These are phyloP conservation scores for Phytopythium delawarense DNA, from an alignment of 352 stramenopile genomes.

Conservation along the genomic window DNA sequence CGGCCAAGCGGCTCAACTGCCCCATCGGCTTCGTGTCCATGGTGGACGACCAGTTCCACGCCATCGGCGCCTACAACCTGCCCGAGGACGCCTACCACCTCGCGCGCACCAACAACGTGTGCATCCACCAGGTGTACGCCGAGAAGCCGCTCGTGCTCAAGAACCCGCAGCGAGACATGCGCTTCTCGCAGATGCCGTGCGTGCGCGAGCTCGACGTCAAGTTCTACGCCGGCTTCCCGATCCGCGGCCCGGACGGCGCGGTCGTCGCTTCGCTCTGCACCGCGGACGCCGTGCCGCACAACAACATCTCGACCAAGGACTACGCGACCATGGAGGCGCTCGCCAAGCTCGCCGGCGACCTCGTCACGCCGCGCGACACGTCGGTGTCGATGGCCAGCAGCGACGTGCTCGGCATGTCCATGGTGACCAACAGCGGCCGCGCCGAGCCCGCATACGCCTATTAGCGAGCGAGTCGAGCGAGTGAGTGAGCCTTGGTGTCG, in stretches of 20 bases:
- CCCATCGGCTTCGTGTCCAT: constrained; percentile 62
- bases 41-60: constrained; percentile 49
- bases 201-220: constrained; percentile 48
- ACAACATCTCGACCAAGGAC: constrained; percentile 65
- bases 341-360: constrained; percentile 42
- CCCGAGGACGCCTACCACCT: constrained; percentile 18
- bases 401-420: constrained; percentile 7
- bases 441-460: background rate
- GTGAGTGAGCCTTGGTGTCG: background rate
- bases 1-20: constrained; percentile 51
- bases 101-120: constrained; percentile 50
- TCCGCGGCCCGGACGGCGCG: constrained; percentile 36
- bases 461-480: background rate
- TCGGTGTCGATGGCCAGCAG: constrained; percentile 6
- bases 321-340: constrained; percentile 74
- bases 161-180: constrained; percentile 66
- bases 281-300: constrained; percentile 33
- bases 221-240: constrained; percentile 70
- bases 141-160: constrained; percentile 62
- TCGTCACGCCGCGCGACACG: constrained; percentile 19
- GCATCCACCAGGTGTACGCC: constrained; percentile 49
- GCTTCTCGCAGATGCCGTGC: constrained; percentile 52
- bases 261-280: constrained; percentile 57
- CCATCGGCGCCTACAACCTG: constrained; percentile 44
- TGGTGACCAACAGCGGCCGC: constrained; percentile 2